Conservation (phyloP, 139 green algal genomes). For the Parachlorella kessleri region DNA sequence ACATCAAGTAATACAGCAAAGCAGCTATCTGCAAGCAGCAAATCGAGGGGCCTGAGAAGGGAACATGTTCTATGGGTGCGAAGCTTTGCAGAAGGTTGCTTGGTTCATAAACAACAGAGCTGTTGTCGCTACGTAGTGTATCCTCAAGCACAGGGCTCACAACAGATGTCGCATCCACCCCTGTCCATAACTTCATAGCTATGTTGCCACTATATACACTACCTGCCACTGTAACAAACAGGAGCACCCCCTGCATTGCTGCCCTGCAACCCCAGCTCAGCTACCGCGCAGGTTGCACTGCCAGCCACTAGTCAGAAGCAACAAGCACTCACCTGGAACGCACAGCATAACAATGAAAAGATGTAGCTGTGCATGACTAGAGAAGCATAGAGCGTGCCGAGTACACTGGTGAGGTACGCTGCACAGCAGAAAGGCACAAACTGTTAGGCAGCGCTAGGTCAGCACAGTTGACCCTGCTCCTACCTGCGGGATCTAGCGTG, state of each 20-base stretch:
- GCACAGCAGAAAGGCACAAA: conserved; percentile 8
- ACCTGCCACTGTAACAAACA: no score
- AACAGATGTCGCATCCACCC: no score
- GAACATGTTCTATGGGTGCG: no score
- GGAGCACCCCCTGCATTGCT: background rate
- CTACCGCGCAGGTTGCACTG: background rate
- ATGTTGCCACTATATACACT: no score
- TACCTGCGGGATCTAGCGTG: background rate
- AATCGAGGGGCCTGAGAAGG: background rate
- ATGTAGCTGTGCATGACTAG: conserved; percentile 91
- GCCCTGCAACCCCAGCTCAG: background rate
- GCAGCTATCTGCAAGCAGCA: background rate
- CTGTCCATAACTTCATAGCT: no score
- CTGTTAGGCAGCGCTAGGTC: background rate
- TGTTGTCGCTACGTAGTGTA: no score
- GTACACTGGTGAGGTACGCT: conserved; percentile 82
- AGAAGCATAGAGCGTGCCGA: conserved; percentile 83
- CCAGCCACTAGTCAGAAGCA: background rate
- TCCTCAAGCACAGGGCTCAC: no score
- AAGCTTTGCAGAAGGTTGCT: no score
- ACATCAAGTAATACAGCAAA: conserved; percentile 1
- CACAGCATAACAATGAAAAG: conserved; percentile 79
- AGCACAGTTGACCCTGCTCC: background rate
- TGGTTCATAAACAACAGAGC: no score
- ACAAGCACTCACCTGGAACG: conserved; percentile 56